Base-by-base conservation (phyloP, 2,329 filamentous ascomycete genomes). In the Aspergillus niger region DNA sequence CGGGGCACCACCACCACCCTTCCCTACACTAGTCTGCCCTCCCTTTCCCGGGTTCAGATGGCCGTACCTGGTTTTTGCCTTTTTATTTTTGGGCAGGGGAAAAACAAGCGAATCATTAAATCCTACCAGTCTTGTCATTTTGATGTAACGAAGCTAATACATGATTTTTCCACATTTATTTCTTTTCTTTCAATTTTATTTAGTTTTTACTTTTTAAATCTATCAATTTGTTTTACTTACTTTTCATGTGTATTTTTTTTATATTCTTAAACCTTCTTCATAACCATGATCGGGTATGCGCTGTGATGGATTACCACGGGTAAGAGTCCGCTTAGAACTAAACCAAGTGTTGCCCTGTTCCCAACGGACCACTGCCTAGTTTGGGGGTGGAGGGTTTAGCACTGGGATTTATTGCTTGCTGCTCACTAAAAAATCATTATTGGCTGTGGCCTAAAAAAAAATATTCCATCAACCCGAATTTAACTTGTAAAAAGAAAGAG, bases 51-150 rank as follows among this genome's bases (percentile, higher is more conserved):
- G 32, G 32, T 36, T 36, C 32, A 13, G 32, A 36, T 36, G 48
- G 52, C 57, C 44, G 51, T 59, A 48, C 57, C 52, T 60, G 52
- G 41, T 52, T 52, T 47, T 50, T 30, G 5, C 28, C 50, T 58
- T 51, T 17, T 51, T 51, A 17, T 17, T 55, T 28, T 43, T 61
- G 5, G 22, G 30, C 13, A 50, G 8, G 47, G 24, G 28, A 30
- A 36, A 32, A 32, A 32, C 11, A 36, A 36, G 13, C 11, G 32
- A 36, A 36, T 5, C 11, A 36, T 36, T 11, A 36, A 36, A 36
- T 36, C 11, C 11, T 36, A 36, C 11, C 32, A 30, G 32, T 36
- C 32, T 36, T 36, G 32, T 11, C 30, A 36, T 2, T 36, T 36
- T 15, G 5, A 36, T 36, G 32, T 36, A 36, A 36, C 32, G 13